Evolutionary conservation across 306 rosid species (phyloP).

Genomic region (Cicer chorassanicum): DNA sequence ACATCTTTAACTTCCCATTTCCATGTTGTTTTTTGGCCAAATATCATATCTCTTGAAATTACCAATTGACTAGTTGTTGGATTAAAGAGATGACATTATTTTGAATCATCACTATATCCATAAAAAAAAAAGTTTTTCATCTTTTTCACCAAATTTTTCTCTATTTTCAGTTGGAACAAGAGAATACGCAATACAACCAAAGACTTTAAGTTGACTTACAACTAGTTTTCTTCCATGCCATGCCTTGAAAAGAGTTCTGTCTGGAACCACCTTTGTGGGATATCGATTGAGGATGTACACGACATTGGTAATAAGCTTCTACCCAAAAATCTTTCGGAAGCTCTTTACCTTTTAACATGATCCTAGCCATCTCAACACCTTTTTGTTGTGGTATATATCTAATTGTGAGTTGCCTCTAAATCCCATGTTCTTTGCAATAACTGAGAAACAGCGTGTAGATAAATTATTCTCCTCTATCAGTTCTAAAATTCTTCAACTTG

Average conservation of each 20-base stretch:
- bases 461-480: neutral
- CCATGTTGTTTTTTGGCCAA: neutral
- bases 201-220: neutral
- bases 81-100: neutral
- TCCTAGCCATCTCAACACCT: neutral
- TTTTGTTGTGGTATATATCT: neutral
- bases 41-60: neutral
- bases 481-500: neutral
- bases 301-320: neutral
- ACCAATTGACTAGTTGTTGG: slow-evolving; percentile 1
- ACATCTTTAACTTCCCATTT: neutral
- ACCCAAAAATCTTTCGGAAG: neutral
- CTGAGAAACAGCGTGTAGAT: neutral
- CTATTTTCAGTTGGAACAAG: neutral
- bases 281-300: neutral
- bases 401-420: neutral
- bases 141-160: neutral
- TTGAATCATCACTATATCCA: neutral
- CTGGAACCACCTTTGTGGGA: neutral
- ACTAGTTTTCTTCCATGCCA: neutral
- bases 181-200: neutral
- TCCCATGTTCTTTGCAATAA: neutral
- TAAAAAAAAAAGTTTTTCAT: neutral
- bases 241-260: neutral
- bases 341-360: neutral